A percentile compares a stretch with the other conserved stretches of the same genome.
These are phyloP conservation scores for Thielaviopsis ethacetica DNA, from an alignment of 2,329 filamentous ascomycete species.

Conservation along the genomic window DNA sequence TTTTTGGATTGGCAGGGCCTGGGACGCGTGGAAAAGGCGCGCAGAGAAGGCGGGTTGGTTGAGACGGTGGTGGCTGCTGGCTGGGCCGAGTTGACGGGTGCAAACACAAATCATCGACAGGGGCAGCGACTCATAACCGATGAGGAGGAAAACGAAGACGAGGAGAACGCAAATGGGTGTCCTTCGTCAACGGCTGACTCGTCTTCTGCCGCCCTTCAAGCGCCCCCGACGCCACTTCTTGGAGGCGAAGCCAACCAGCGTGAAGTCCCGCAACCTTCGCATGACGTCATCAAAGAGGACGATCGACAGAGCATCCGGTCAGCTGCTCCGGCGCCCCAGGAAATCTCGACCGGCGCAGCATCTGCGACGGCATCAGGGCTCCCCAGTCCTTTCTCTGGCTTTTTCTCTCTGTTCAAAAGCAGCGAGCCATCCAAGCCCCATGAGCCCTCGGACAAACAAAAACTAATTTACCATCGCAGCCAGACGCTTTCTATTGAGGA, in stretches of 20 bases:
- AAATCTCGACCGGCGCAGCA: slow-evolving; percentile 12
- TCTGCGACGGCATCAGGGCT: slow-evolving; percentile 13
- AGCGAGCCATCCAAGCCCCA: slow-evolving; percentile 32
- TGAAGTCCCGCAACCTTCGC: slow-evolving; percentile 55
- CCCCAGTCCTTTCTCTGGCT: slow-evolving; percentile 36
- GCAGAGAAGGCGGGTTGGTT: slow-evolving; percentile 78
- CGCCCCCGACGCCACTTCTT: slow-evolving; percentile 19
- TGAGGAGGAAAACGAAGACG: slow-evolving; percentile 18
- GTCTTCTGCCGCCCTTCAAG: slow-evolving; percentile 17
- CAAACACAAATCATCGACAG: slow-evolving; percentile 37
- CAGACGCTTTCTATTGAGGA: slow-evolving; percentile 44
- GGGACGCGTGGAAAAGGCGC: slow-evolving; percentile 83
- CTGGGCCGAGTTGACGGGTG: slow-evolving; percentile 75
- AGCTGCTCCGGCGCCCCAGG: slow-evolving; percentile 19
- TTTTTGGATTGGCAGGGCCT: slow-evolving; percentile 95
- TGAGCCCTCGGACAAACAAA: slow-evolving; percentile 40
- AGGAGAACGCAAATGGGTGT: neutral
- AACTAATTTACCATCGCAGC: slow-evolving; percentile 58
- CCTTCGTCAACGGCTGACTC: neutral
- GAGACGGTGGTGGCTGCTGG: slow-evolving; percentile 88
- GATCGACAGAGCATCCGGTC: slow-evolving; percentile 41
- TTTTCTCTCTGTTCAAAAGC: slow-evolving; percentile 61
- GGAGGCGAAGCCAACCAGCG: slow-evolving; percentile 23
- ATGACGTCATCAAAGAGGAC: slow-evolving; percentile 50
- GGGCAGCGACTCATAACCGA: slow-evolving; percentile 27